Evolutionary conservation across 257 asterid species (phyloP).

Genomic region (Craterostigma plantagineum): DNA sequence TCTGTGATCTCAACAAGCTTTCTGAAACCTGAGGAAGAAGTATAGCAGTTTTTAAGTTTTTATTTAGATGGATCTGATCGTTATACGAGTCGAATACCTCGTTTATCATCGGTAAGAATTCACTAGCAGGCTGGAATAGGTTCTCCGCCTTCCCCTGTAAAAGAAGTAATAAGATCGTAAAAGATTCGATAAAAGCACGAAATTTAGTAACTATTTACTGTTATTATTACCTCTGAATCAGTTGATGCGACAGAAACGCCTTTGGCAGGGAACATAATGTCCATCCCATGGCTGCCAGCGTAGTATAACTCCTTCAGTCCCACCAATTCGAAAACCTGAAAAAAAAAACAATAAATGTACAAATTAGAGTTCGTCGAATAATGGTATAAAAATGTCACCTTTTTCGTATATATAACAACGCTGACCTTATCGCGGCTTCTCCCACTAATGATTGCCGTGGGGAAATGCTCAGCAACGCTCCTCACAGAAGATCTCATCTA

Average conservation of each 20-base stretch:
- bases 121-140: conserved; percentile 87
- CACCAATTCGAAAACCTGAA: conserved; percentile 65
- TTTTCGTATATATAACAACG: not conserved
- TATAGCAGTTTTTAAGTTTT: too few relatives aligned
- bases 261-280: conserved; percentile 58
- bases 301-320: conserved; percentile 73
- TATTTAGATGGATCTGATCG: too few relatives aligned
- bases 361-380: too few relatives aligned
- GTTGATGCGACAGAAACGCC: conserved; percentile 22
- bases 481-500: conserved; percentile 72
- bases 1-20: conserved; percentile 44
- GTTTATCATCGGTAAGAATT: conserved; percentile 67
- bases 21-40: conserved; percentile 31
- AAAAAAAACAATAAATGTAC: not conserved
- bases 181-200: too few relatives aligned
- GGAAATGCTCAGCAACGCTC: conserved; percentile 48
- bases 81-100: conserved; percentile 32
- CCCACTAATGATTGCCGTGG: conserved; percentile 88
- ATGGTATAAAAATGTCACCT: not conserved
- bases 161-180: not conserved
- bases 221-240: conserved; percentile 35
- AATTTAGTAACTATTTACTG: too few relatives aligned
- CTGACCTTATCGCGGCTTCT: conserved; percentile 82
- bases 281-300: conserved; percentile 99
- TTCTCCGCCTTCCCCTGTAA: conserved; percentile 58